These are phyloP conservation scores for Penicillium sp. DNA, from an alignment of 2,329 filamentous ascomycete genomes.

Conservation along the genomic window DNA sequence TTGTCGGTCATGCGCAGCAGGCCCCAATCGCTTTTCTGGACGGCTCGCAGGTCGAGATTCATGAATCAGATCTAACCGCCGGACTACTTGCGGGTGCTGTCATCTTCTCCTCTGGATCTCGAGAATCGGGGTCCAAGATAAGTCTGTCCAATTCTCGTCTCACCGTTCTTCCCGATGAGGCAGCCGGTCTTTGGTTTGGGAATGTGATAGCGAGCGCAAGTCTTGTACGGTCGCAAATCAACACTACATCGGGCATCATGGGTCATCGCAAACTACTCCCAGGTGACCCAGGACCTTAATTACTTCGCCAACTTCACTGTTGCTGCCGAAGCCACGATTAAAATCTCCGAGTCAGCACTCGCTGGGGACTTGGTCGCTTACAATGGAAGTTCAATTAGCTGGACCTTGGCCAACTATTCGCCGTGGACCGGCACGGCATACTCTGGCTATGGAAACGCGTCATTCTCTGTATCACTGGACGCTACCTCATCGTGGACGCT, in stretches of 20 bases:
- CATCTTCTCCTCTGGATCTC: slow-evolving; percentile 10
- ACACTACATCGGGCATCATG: slow-evolving; percentile 14
- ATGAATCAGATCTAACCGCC: slow-evolving; percentile 14
- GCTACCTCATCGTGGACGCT: slow-evolving; percentile 10
- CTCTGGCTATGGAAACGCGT: slow-evolving; percentile 6
- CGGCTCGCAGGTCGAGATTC: slow-evolving; percentile 10
- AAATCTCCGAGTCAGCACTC: slow-evolving; percentile 5
- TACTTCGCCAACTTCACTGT: slow-evolving; percentile 16
- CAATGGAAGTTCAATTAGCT: slow-evolving; percentile 17
- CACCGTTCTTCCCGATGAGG: background rate
- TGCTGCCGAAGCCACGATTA: slow-evolving; percentile 11
- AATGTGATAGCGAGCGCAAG: slow-evolving; percentile 17
- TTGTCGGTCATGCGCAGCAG: slow-evolving; percentile 12
- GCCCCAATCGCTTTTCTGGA: slow-evolving; percentile 14
- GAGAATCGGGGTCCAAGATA: slow-evolving; percentile 6
- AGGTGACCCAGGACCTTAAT: slow-evolving; percentile 17
- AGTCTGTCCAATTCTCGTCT: slow-evolving; percentile 6
- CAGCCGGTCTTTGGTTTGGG: slow-evolving; percentile 14
- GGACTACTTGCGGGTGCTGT: slow-evolving; percentile 16
- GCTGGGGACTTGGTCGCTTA: slow-evolving; percentile 15
- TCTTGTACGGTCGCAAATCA: slow-evolving; percentile 8
- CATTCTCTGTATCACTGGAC: slow-evolving; percentile 9
- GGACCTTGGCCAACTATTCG: slow-evolving; percentile 8
- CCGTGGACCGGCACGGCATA: slow-evolving; percentile 12
- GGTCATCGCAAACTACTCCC: slow-evolving; percentile 15